Conservation (phyloP, 1,284 basidiomycete species). For the Ustilago hordei region DNA sequence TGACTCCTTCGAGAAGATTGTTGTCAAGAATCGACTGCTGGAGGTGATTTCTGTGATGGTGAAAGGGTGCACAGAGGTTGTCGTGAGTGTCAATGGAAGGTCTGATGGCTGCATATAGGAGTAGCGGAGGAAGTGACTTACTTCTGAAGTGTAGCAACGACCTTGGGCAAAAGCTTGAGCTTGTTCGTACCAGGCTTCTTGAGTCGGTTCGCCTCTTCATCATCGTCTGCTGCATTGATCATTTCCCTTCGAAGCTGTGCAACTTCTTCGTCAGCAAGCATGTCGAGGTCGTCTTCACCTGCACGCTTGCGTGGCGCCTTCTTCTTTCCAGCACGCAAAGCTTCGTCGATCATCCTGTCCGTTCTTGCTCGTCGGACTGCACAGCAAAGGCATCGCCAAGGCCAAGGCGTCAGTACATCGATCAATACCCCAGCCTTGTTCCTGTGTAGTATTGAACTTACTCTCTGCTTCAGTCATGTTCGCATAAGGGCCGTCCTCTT, state of each 20-base stretch:
- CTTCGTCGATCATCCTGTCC: conserved; percentile 52
- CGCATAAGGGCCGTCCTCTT: conserved; percentile 43
- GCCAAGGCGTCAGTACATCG: background rate
- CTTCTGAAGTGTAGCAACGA: conserved; percentile 95
- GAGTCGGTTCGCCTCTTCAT: conserved; percentile 82
- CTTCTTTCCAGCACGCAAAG: conserved; percentile 46
- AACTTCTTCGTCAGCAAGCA: conserved; percentile 91
- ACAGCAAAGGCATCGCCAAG: background rate
- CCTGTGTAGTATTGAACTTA: conserved; percentile 12
- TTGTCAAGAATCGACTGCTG: conserved; percentile 95
- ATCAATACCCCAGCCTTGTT: background rate
- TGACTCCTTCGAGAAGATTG: conserved; percentile 90
- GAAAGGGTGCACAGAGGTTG: background rate
- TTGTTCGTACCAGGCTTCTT: conserved; percentile 89
- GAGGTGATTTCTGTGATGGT: conserved; percentile 74
- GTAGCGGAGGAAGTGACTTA: background rate
- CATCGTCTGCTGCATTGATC: conserved; percentile 86
- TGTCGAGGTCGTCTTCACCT: conserved; percentile 75
- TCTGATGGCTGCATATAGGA: background rate
- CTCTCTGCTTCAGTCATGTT: conserved; percentile 50
- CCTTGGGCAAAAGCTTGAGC: conserved; percentile 84
- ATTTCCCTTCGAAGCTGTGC: conserved; percentile 84
- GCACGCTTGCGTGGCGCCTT: conserved; percentile 53
- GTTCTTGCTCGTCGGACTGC: conserved; percentile 38
- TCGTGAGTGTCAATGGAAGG: background rate